phyloP scores from a whole-genome alignment of 2,329 filamentous ascomycete genomes.

The Penicillium sclerotiorum region DNA sequence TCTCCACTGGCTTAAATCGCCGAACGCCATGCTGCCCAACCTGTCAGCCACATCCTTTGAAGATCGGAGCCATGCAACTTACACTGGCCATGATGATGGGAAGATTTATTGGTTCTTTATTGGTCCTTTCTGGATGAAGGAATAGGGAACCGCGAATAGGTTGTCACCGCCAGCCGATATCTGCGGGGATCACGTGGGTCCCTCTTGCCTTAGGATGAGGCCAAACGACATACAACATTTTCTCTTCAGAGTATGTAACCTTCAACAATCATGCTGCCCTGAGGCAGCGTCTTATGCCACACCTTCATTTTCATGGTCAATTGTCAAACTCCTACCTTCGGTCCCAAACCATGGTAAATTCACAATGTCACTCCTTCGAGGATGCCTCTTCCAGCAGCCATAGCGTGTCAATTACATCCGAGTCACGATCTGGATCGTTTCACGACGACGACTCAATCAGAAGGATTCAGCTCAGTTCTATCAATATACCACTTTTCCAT shows the following conservation, averaged over 20 bases:
- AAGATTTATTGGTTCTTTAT: not conserved
- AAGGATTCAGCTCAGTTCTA: slow-evolving; percentile 20
- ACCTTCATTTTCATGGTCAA: slow-evolving; percentile 22
- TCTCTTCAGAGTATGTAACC: not conserved
- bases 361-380: slow-evolving; percentile 30
- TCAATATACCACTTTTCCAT: slow-evolving; percentile 19
- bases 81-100: slow-evolving; percentile 36
- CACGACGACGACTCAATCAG: slow-evolving; percentile 5
- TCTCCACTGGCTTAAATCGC: slow-evolving; percentile 62
- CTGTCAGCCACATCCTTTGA: slow-evolving; percentile 23
- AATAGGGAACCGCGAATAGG: slow-evolving; percentile 4
- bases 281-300: slow-evolving; percentile 2
- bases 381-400: slow-evolving; percentile 20
- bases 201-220: not conserved
- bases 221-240: not conserved
- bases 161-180: not conserved
- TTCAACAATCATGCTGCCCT: slow-evolving; percentile 6
- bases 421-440: slow-evolving; percentile 15
- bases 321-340: slow-evolving; percentile 3
- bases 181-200: slow-evolving; percentile 7
- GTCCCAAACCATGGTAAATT: slow-evolving; percentile 25
- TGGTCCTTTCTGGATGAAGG: not conserved
- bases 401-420: slow-evolving; percentile 12
- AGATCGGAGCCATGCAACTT: slow-evolving; percentile 9
- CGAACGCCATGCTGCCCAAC: slow-evolving; percentile 76